Percentiles rank a stretch among this genome's conserved stretches.
These are phyloP conservation scores for Populus nigra DNA, from an alignment of 345 rosid species.

Conservation along the genomic window DNA sequence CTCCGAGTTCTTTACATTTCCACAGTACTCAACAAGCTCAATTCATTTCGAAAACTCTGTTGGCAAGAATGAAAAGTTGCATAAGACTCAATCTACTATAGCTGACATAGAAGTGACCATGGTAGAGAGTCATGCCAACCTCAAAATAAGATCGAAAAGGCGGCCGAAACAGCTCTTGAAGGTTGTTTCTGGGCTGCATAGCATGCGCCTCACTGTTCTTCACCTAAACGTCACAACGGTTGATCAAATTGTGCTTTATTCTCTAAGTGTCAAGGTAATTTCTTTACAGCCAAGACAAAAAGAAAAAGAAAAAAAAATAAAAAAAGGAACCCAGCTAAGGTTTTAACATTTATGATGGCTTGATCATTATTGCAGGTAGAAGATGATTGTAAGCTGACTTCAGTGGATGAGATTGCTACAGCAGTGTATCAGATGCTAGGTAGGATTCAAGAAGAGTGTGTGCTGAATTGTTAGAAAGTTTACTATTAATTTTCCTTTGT, in stretches of 20 bases:
- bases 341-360: not conserved
- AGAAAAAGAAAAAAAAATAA: not conserved
- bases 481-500: not conserved
- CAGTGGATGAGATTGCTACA: constrained; percentile 76
- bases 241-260: constrained; percentile 62
- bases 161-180: constrained; percentile 69
- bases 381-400: constrained; percentile 69
- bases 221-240: constrained; percentile 77
- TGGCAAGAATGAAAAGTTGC: constrained; percentile 15
- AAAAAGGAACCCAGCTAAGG: not conserved
- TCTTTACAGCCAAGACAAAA: not conserved
- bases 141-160: constrained; percentile 68
- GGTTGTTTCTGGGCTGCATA: constrained; percentile 62
- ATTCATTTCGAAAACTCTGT: constrained; percentile 16
- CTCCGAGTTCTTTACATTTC: constrained; percentile 61
- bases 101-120: constrained; percentile 83
- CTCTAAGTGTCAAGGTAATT: constrained; percentile 76
- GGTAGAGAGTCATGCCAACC: constrained; percentile 78
- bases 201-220: constrained; percentile 60
- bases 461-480: constrained; percentile 1
- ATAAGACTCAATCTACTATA: constrained; percentile 16
- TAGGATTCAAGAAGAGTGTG: constrained; percentile 55
- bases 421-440: constrained; percentile 61
- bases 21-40: constrained; percentile 50
- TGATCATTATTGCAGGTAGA: constrained; percentile 59